A percentile compares a stretch with the other conserved stretches of the same genome.
phyloP scores from a whole-genome alignment of 2,329 filamentous ascomycete species.

The Colletotrichum spinosum region DNA sequence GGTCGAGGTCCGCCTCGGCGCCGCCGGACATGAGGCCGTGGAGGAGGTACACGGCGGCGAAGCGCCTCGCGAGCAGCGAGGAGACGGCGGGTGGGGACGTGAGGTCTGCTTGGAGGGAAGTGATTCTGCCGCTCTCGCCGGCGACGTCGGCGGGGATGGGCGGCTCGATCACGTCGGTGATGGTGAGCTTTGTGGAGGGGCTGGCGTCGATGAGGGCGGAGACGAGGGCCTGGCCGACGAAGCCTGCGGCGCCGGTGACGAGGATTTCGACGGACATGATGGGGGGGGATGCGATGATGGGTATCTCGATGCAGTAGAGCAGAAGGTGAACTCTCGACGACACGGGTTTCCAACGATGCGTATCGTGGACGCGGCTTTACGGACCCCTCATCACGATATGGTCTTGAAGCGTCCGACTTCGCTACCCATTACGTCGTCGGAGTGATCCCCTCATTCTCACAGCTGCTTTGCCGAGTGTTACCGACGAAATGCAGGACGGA shows the following conservation, averaged over 20 bases:
- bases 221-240: constrained; percentile 72
- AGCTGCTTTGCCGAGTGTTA: constrained; percentile 10
- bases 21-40: constrained; percentile 75
- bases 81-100: constrained; percentile 47
- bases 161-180: constrained; percentile 68
- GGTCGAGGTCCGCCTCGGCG: constrained; percentile 68
- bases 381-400: neutral
- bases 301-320: neutral
- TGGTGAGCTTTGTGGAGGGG: constrained; percentile 55
- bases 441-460: constrained; percentile 1
- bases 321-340: too few species aligned
- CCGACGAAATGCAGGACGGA: constrained; percentile 2
- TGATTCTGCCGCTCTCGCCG: constrained; percentile 39
- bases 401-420: constrained; percentile 23
- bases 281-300: neutral
- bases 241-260: constrained; percentile 74
- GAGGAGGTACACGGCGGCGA: constrained; percentile 66
- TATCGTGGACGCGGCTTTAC: neutral
- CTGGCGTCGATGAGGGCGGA: constrained; percentile 62
- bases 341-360: neutral
- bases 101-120: constrained; percentile 46
- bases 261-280: constrained; percentile 56
- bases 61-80: constrained; percentile 44
- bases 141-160: constrained; percentile 57
- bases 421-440: constrained; percentile 19